A percentile compares a stretch with the other conserved stretches of the same genome.
These are phyloP conservation scores for Alternaria rosae DNA, from an alignment of 2,329 filamentous ascomycete genomes.

Conservation along the genomic window DNA sequence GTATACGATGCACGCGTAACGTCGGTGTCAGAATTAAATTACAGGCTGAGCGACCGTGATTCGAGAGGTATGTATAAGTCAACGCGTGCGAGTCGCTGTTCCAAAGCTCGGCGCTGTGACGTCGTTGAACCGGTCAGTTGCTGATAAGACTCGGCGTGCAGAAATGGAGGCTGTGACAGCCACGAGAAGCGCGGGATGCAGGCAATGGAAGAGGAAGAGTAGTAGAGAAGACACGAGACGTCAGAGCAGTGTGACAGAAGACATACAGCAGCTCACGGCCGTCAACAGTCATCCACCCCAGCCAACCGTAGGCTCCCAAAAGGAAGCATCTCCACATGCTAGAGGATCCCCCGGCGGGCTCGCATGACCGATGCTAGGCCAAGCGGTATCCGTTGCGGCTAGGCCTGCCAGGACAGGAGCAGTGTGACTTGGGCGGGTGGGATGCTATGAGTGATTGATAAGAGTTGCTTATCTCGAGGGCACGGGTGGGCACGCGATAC, in stretches of 20 bases:
- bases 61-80: neutral
- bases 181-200: conserved; percentile 3
- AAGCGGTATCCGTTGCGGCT: conserved; percentile 24
- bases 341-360: conserved; percentile 30
- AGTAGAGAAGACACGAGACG: conserved; percentile 7
- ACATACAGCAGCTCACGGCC: conserved; percentile 7
- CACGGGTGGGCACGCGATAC: conserved; percentile 9
- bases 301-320: conserved; percentile 12
- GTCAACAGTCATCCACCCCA: conserved; percentile 25
- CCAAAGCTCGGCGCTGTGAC: conserved; percentile 17
- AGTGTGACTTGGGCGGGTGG: conserved; percentile 26
- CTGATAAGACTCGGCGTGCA: conserved; percentile 16
- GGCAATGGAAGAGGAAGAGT: conserved; percentile 1
- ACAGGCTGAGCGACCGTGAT: neutral
- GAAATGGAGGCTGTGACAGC: conserved; percentile 3
- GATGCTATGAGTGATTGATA: conserved; percentile 26
- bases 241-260: neutral
- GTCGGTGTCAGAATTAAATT: neutral
- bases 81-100: neutral
- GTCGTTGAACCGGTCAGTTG: conserved; percentile 14
- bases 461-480: conserved; percentile 21
- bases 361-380: conserved; percentile 33
- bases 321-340: conserved; percentile 21
- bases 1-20: neutral
- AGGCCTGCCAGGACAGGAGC: conserved; percentile 22